phyloP scores from a whole-genome alignment of 441 rosid genomes.

The Syzygium malaccense region DNA sequence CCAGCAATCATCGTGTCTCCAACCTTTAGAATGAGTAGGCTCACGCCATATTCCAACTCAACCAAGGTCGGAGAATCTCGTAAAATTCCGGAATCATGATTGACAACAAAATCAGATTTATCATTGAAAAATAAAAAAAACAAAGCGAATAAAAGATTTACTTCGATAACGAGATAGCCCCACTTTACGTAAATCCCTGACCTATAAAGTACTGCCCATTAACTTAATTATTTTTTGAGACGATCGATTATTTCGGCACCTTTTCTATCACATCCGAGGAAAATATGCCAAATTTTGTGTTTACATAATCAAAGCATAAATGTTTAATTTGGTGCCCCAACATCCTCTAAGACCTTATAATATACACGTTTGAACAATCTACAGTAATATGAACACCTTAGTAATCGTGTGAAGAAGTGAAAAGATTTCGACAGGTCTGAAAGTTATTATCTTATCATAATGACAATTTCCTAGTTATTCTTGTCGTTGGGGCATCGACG shows the following conservation, averaged over 20 bases:
- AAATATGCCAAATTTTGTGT: neutral
- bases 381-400: accelerated
- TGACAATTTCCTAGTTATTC: too few species aligned
- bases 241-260: accelerated
- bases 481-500: too few species aligned
- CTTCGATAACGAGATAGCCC: neutral
- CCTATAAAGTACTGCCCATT: accelerated
- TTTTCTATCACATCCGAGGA: neutral
- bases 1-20: neutral
- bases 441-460: too few species aligned
- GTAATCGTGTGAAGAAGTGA: too few species aligned
- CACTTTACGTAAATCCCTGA: accelerated
- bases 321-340: neutral
- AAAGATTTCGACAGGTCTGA: too few species aligned
- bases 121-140: neutral
- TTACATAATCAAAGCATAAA: accelerated
- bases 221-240: accelerated
- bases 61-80: too few species aligned
- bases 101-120: neutral
- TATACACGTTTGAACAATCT: neutral
- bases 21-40: neutral
- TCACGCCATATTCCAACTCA: too few species aligned
- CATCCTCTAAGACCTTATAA: neutral
- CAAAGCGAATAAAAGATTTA: neutral
- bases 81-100: neutral